phyloP scores from a whole-genome alignment of 1,139 yeast genomes.

The Kazachstania sp. region DNA sequence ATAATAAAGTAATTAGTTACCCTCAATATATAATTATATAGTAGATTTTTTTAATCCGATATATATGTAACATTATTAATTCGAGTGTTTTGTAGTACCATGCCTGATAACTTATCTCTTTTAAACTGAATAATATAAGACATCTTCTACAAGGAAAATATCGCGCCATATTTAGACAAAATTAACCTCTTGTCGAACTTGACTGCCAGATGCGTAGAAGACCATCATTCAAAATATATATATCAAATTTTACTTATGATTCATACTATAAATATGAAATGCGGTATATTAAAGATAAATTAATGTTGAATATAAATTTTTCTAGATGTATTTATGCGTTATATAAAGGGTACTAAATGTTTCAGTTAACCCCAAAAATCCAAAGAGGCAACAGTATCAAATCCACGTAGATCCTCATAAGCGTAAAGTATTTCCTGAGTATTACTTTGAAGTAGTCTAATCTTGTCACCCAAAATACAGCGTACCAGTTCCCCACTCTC shows the following conservation, averaged over 20 bases:
- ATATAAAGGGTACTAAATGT: neutral
- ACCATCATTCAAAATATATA: too few species aligned
- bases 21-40: neutral
- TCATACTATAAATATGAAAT: too few species aligned
- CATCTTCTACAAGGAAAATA: too few species aligned
- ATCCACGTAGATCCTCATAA: slow-evolving; percentile 82
- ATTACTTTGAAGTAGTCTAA: slow-evolving; percentile 76
- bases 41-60: neutral
- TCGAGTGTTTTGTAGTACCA: too few species aligned
- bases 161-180: too few species aligned
- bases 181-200: too few species aligned
- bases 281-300: neutral
- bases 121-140: too few species aligned
- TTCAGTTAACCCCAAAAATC: slow-evolving; percentile 62
- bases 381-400: slow-evolving; percentile 81
- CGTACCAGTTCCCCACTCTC: slow-evolving; percentile 78
- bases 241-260: too few species aligned
- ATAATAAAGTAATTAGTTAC: neutral
- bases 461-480: slow-evolving; percentile 91
- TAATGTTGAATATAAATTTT: neutral
- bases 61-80: neutral
- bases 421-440: slow-evolving; percentile 93
- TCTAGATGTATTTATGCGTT: neutral
- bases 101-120: too few species aligned
- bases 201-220: too few species aligned